A percentile compares a stretch with the other conserved stretches of the same genome.
These are phyloP conservation scores for Gaertneriomyces sp. DNA, from an alignment of 192 early-diverging fungal genomes.

Conservation along the genomic window DNA sequence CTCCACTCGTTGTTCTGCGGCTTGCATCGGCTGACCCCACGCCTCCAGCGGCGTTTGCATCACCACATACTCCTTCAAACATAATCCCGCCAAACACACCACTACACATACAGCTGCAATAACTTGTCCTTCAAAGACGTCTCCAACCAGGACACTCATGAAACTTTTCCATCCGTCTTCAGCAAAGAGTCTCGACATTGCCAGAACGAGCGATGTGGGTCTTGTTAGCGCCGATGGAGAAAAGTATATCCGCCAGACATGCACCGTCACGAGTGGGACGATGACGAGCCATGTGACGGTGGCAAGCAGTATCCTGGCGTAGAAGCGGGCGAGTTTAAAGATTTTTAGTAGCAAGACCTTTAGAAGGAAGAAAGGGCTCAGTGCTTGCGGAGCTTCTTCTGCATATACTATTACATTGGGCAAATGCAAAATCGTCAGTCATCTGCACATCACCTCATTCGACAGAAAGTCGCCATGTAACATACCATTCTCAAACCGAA, in stretches of 20 bases:
- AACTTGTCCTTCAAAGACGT: slow-evolving; percentile 80
- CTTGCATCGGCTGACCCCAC: slow-evolving; percentile 35
- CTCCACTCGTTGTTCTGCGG: slow-evolving; percentile 2
- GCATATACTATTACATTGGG: slow-evolving; percentile 36
- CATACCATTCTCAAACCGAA: slow-evolving; percentile 78
- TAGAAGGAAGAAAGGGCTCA: slow-evolving; percentile 31
- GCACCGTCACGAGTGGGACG: slow-evolving; percentile 78
- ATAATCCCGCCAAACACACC: slow-evolving; percentile 73
- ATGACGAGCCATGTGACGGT: slow-evolving; percentile 71
- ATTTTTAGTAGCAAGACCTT: slow-evolving; percentile 18
- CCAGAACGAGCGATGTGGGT: background rate
- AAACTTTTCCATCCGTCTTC: background rate
- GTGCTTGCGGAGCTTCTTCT: slow-evolving; percentile 25
- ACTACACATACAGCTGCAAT: slow-evolving; percentile 72
- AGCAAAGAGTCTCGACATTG: slow-evolving; percentile 5
- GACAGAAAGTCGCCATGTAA: slow-evolving; percentile 1
- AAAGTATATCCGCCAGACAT: slow-evolving; percentile 83
- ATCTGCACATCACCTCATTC: background rate
- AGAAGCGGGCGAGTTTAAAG: slow-evolving; percentile 15
- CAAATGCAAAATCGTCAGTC: slow-evolving; percentile 4
- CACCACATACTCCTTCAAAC: slow-evolving; percentile 85
- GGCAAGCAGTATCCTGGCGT: slow-evolving; percentile 64
- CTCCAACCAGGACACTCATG: slow-evolving; percentile 32
- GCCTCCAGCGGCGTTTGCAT: slow-evolving; percentile 56
- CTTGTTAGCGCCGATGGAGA: slow-evolving; percentile 19